Percentiles rank a stretch among this genome's conserved stretches.
Evolutionary conservation across 768 basidiomycete genomes (phyloP).

Genomic region (Leucocoprinus birnbaumii): DNA sequence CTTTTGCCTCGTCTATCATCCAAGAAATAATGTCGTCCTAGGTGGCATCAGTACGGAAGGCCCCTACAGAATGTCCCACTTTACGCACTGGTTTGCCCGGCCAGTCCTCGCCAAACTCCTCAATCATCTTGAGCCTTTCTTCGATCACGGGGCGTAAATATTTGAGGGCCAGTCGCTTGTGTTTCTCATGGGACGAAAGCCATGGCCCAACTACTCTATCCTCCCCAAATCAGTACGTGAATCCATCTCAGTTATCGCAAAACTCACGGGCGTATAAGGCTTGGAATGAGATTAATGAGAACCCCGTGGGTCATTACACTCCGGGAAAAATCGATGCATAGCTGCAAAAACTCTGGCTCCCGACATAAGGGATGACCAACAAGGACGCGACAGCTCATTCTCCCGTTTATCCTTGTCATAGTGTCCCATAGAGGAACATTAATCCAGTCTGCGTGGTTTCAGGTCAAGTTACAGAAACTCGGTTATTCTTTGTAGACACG

Average conservation of each 20-base stretch:
- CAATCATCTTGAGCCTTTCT: slow-evolving; percentile 22
- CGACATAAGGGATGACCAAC: slow-evolving; percentile 23
- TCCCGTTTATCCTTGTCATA: slow-evolving; percentile 15
- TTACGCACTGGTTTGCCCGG: slow-evolving; percentile 23
- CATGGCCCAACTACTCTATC: slow-evolving; percentile 11
- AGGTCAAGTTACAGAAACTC: not conserved
- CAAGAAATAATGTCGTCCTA: slow-evolving; percentile 42
- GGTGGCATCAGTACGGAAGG: not conserved
- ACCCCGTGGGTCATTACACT: slow-evolving; percentile 16
- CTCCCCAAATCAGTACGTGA: slow-evolving; percentile 15
- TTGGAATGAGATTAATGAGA: slow-evolving; percentile 18
- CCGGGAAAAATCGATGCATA: slow-evolving; percentile 17
- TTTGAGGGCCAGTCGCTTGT: slow-evolving; percentile 13
- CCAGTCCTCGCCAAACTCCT: slow-evolving; percentile 21
- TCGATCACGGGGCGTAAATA: slow-evolving; percentile 21
- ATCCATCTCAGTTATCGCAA: not conserved
- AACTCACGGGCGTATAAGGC: slow-evolving; percentile 18
- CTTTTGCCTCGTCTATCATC: slow-evolving; percentile 34
- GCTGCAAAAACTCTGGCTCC: slow-evolving; percentile 16
- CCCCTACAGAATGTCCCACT: no score
- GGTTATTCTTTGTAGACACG: not conserved
- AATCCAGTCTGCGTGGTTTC: slow-evolving; percentile 16
- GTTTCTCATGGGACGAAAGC: slow-evolving; percentile 9
- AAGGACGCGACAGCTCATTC: slow-evolving; percentile 19
- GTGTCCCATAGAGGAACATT: slow-evolving; percentile 6